phyloP scores from a whole-genome alignment of 805 yeast species.

The Hanseniaspora vineae region DNA sequence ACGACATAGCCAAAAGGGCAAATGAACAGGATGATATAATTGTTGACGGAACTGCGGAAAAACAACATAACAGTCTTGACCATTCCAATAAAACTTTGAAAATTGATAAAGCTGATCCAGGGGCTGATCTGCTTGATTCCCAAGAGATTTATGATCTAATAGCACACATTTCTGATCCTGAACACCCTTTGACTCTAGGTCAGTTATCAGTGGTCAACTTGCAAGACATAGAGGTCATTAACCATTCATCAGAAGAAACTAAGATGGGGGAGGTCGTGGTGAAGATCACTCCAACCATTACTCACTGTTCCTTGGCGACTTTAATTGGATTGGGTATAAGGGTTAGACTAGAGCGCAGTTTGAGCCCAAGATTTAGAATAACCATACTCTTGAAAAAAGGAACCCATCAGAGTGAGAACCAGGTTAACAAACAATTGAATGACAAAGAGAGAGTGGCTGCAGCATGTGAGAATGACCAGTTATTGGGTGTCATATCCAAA shows the following conservation, averaged over 20 bases:
- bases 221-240: constrained; percentile 59
- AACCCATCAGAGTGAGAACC: constrained; percentile 88
- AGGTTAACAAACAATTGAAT: constrained; percentile 90
- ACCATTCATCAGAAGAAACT: constrained; percentile 33
- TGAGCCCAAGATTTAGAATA: constrained; percentile 75
- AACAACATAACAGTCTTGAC: no score
- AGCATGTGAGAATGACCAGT: constrained; percentile 93
- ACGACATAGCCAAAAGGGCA: neutral
- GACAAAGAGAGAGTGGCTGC: constrained; percentile 98
- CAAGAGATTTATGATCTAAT: constrained; percentile 86
- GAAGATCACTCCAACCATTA: constrained; percentile 90
- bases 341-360: constrained; percentile 77
- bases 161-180: constrained; percentile 87
- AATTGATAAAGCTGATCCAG: neutral
- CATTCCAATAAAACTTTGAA: no score
- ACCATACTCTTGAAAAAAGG: constrained; percentile 77
- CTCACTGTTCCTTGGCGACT: constrained; percentile 94
- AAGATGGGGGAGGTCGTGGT: constrained; percentile 66
- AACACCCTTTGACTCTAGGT: constrained; percentile 89
- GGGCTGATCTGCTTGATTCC: constrained; percentile 28
- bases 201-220: constrained; percentile 89
- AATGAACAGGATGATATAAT: no score
- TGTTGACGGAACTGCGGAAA: no score
- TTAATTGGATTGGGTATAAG: constrained; percentile 89
- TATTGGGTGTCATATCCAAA: constrained; percentile 76